Conservation (phyloP, 2,329 filamentous ascomycete genomes). For the Pestalotiopsis sp. region DNA sequence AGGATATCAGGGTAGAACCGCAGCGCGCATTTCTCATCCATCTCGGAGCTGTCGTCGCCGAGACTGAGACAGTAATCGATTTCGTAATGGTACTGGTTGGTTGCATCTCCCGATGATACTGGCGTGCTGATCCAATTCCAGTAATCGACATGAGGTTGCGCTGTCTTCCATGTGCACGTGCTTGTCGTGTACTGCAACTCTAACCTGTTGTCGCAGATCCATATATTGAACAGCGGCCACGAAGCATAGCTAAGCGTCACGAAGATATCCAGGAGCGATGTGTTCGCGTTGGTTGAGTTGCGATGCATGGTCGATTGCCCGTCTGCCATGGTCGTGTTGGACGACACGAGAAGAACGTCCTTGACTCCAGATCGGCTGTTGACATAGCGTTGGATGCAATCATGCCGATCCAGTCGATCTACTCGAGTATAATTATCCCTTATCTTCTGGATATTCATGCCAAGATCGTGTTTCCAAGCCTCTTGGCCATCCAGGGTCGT, state of each 20-base stretch:
- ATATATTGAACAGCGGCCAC: background rate
- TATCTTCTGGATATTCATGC: background rate
- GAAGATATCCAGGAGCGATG: background rate
- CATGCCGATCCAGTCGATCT: background rate
- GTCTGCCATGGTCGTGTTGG: background rate
- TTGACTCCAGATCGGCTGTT: background rate
- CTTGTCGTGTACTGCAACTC: background rate
- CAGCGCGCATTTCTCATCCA: background rate
- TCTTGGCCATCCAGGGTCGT: background rate
- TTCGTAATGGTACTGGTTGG: background rate
- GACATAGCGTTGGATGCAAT: background rate
- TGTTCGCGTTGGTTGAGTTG: background rate
- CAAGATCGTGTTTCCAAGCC: background rate
- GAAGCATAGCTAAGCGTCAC: background rate
- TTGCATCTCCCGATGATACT: background rate
- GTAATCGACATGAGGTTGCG: background rate
- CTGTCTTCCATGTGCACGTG: background rate
- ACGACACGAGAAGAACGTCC: background rate
- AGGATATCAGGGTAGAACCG: background rate
- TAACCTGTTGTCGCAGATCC: background rate
- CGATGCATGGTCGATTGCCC: background rate
- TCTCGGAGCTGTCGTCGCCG: background rate
- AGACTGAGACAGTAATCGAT: background rate
- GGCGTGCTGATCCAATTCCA: background rate
- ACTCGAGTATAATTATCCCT: background rate